Conservation (phyloP, 768 basidiomycete genomes). For the Roridomyces roridus region DNA sequence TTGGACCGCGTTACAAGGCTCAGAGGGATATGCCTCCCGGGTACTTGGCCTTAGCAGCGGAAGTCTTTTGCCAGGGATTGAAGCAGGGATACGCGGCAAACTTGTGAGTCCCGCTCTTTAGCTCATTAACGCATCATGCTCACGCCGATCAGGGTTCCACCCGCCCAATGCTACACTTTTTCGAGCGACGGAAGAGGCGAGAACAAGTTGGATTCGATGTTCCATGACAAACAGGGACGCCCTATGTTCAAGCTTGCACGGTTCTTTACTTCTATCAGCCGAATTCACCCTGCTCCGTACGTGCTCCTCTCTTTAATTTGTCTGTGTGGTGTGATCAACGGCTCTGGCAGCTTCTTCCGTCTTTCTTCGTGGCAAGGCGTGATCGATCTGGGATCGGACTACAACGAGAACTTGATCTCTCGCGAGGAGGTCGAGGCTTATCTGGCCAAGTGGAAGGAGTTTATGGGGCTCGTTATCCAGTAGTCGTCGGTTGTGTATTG, state of each 20-base stretch:
- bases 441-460: constrained; percentile 28
- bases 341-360: constrained; percentile 36
- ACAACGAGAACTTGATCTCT: constrained; percentile 25
- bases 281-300: constrained; percentile 34
- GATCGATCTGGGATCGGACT: constrained; percentile 31
- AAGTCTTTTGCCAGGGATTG: constrained; percentile 15
- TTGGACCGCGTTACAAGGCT: constrained; percentile 18
- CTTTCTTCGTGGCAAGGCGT: constrained; percentile 30
- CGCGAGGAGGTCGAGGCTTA: constrained; percentile 11
- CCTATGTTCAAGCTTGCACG: constrained; percentile 17
- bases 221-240: constrained; percentile 2
- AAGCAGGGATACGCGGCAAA: constrained; percentile 2
- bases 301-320: constrained; percentile 14
- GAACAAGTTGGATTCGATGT: constrained; percentile 13
- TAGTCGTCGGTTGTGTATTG: too few species aligned
- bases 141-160: constrained; percentile 14
- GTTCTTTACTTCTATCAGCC: constrained; percentile 27
- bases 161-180: constrained; percentile 26
- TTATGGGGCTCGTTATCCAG: background rate
- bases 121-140: background rate
- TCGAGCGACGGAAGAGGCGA: constrained; percentile 30
- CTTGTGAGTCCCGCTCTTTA: background rate
- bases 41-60: constrained; percentile 17
- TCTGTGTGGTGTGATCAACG: too few species aligned
- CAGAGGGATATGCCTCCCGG: constrained; percentile 20